phyloP scores from a whole-genome alignment of 2,329 filamentous ascomycete genomes.

The Verticillium nubilum region DNA sequence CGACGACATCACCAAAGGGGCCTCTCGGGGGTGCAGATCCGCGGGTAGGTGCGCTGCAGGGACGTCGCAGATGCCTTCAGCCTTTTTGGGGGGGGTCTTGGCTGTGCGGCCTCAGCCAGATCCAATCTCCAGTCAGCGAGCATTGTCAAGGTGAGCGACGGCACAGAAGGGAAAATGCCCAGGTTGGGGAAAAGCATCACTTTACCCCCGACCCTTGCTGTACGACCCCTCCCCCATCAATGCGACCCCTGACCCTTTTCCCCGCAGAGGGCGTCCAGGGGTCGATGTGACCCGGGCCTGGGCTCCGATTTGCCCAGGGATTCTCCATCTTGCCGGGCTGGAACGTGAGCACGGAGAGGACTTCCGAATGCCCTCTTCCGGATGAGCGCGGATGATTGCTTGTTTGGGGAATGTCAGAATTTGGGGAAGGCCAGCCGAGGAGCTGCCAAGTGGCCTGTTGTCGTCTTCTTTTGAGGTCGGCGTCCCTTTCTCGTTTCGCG shows the following conservation, averaged over 20 bases:
- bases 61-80: background rate
- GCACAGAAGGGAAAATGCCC: background rate
- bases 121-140: background rate
- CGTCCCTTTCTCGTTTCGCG: background rate
- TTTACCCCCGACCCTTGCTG: background rate
- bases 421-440: background rate
- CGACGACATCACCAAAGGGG: background rate
- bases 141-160: background rate
- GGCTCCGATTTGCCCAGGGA: background rate
- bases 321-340: background rate
- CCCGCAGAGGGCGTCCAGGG: background rate
- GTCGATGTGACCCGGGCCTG: background rate
- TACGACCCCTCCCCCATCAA: background rate
- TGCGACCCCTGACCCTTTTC: background rate
- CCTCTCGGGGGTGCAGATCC: background rate
- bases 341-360: background rate
- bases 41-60: background rate
- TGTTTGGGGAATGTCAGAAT: background rate
- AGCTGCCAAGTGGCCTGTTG: background rate
- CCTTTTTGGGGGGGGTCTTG: background rate
- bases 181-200: background rate
- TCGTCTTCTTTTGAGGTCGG: background rate
- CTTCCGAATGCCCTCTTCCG: slow-evolving; percentile 3
- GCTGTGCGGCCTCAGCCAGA: background rate
- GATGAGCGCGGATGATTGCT: background rate